phyloP scores from a whole-genome alignment of 108 stramenopile species.

The Nannochloropsis gaditana region DNA sequence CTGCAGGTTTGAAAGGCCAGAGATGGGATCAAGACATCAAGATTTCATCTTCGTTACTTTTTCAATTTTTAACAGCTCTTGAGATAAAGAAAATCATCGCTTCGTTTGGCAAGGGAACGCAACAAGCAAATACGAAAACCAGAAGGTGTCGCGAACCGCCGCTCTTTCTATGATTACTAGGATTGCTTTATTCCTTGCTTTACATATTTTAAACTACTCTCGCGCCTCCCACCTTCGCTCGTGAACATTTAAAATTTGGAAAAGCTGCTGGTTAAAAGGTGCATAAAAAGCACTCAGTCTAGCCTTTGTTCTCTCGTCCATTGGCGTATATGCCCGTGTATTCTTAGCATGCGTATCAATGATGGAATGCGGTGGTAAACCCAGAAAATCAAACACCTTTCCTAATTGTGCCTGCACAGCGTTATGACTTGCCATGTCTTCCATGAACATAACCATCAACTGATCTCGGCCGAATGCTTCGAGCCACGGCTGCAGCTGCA shows the following conservation, averaged over 20 bases:
- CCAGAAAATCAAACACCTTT: constrained; percentile 63
- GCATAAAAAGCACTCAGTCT: constrained; percentile 48
- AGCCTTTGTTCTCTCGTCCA: constrained; percentile 25
- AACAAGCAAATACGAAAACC: no score
- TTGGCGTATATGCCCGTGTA: constrained; percentile 36
- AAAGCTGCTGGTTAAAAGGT: constrained; percentile 45
- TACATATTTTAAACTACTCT: no score
- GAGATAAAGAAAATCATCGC: no score
- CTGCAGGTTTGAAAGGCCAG: no score
- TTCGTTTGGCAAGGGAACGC: no score
- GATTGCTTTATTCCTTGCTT: no score
- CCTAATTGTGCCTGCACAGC: constrained; percentile 59
- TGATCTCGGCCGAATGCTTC: constrained; percentile 62
- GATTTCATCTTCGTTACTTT: no score
- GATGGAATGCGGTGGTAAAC: constrained; percentile 52
- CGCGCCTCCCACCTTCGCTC: no score
- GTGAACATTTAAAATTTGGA: constrained; percentile 21
- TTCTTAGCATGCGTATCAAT: constrained; percentile 48
- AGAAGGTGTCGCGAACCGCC: no score
- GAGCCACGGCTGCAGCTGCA: constrained; percentile 87
- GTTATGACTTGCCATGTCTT: constrained; percentile 60
- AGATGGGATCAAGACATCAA: no score
- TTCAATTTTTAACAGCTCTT: no score
- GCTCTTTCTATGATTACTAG: no score
- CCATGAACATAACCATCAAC: constrained; percentile 69